A percentile compares a stretch with the other conserved stretches of the same genome.
Evolutionary conservation across 768 basidiomycete species (phyloP).

Genomic region (Tricholoma matsutake): DNA sequence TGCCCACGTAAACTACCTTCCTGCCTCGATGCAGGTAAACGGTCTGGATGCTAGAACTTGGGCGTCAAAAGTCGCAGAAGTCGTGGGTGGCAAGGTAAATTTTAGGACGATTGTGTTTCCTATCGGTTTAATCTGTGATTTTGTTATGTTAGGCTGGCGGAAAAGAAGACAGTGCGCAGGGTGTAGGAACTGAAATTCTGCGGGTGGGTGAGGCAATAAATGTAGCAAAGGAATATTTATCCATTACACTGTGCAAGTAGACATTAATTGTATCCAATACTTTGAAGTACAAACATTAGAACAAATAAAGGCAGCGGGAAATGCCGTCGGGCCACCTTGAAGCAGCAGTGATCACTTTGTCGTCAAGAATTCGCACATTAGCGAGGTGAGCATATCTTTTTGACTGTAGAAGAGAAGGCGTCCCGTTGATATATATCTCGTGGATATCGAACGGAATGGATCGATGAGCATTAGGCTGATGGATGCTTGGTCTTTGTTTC

Average conservation of each 20-base stretch:
- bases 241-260: neutral
- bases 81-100: conserved; percentile 88
- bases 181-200: conserved; percentile 67
- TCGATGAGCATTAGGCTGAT: conserved; percentile 8
- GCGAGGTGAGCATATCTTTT: conserved; percentile 16
- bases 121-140: neutral
- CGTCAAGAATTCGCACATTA: conserved; percentile 9
- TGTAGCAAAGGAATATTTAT: conserved; percentile 48
- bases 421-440: neutral
- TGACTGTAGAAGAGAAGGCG: neutral
- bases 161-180: conserved; percentile 89
- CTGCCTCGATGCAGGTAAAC: conserved; percentile 52
- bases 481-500: conserved; percentile 15
- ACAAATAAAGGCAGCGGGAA: conserved; percentile 14
- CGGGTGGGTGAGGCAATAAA: conserved; percentile 67
- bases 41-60: conserved; percentile 86
- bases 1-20: conserved; percentile 82
- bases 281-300: neutral
- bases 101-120: neutral
- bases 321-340: conserved; percentile 8
- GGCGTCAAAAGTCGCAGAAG: conserved; percentile 73
- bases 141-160: conserved; percentile 72
- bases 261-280: too few relatives aligned
- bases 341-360: neutral
- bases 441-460: conserved; percentile 1